phyloP scores from a whole-genome alignment of 2,329 filamentous ascomycete species.

The Fusarium sp. region DNA sequence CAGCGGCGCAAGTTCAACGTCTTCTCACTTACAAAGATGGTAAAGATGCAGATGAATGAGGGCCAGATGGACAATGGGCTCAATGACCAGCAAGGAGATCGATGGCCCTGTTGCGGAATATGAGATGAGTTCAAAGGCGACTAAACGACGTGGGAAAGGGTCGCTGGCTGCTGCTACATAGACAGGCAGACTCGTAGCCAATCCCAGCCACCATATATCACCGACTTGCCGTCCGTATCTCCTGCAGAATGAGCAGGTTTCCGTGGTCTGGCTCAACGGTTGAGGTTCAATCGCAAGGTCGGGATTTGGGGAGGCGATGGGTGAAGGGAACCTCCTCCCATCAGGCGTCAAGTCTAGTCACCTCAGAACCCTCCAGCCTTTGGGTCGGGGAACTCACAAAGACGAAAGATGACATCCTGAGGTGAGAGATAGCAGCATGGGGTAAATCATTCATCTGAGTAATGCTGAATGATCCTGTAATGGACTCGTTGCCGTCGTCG shows the following conservation, averaged over 20 bases:
- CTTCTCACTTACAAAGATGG: no score
- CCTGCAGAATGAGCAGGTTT: background rate
- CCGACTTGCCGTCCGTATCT: accelerated
- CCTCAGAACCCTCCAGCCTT: background rate
- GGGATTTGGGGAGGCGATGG: accelerated
- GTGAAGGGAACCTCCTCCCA: no score
- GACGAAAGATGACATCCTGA: background rate
- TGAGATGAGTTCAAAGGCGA: background rate
- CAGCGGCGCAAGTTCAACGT: background rate
- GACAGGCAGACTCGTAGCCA: background rate
- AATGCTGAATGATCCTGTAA: no score
- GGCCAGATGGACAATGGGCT: accelerated
- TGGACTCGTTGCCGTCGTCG: background rate
- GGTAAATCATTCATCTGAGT: accelerated
- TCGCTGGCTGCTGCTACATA: no score
- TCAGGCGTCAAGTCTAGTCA: background rate
- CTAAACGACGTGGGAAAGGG: background rate
- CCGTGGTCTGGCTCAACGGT: background rate
- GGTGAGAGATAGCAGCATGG: background rate
- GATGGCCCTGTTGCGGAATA: background rate
- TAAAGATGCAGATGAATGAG: background rate
- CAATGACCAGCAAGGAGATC: no score
- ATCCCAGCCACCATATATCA: background rate
- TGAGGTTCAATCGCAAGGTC: background rate
- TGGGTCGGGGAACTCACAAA: background rate